A percentile compares a stretch with the other conserved stretches of the same genome.
Conservation (phyloP, 2,329 filamentous ascomycete species). For the Epichloe hybrida region DNA sequence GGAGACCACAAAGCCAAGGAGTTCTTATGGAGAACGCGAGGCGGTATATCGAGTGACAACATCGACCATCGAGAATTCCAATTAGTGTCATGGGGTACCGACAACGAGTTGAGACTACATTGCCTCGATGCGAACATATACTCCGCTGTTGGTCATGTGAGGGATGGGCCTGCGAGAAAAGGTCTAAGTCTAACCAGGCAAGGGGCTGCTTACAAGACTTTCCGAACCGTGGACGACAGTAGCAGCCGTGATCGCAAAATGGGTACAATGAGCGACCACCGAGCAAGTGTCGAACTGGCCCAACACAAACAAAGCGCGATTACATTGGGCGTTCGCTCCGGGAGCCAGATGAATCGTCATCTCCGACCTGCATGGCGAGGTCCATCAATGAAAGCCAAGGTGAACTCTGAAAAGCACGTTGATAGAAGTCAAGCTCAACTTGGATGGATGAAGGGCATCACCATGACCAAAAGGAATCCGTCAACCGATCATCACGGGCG, state of each 20-base stretch:
- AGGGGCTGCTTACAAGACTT: constrained; percentile 75
- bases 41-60: constrained; percentile 49
- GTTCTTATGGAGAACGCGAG: constrained; percentile 77
- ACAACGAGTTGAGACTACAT: constrained; percentile 70
- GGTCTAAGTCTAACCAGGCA: constrained; percentile 64
- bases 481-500: constrained; percentile 26
- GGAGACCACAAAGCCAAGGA: constrained; percentile 66
- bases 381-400: constrained; percentile 45
- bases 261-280: constrained; percentile 48
- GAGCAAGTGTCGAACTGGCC: constrained; percentile 29
- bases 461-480: constrained; percentile 43
- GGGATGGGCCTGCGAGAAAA: constrained; percentile 50
- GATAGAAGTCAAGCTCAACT: constrained; percentile 44
- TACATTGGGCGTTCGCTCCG: constrained; percentile 29
- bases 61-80: constrained; percentile 81
- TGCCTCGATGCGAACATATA: constrained; percentile 53
- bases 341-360: constrained; percentile 15
- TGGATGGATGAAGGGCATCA: constrained; percentile 57
- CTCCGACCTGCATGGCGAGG: constrained; percentile 34
- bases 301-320: constrained; percentile 30
- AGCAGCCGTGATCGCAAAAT: constrained; percentile 42
- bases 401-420: constrained; percentile 23
- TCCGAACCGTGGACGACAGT: constrained; percentile 55
- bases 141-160: constrained; percentile 57
- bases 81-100: constrained; percentile 82